These are phyloP conservation scores for Aethionema arabicum DNA, from an alignment of 345 rosid genomes.

Conservation along the genomic window DNA sequence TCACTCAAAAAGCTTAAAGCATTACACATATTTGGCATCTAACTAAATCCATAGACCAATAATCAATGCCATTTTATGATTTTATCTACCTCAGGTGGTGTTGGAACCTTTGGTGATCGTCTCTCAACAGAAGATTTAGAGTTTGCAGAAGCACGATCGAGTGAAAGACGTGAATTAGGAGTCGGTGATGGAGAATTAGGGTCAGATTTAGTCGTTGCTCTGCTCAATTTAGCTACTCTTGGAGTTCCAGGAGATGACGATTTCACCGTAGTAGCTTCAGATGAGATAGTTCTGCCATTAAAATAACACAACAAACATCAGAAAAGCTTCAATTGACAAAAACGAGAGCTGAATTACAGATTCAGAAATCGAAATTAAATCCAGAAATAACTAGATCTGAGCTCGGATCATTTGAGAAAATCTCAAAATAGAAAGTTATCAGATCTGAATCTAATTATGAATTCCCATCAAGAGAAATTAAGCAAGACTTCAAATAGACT, in stretches of 20 bases:
- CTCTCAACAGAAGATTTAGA: slow-evolving; percentile 69
- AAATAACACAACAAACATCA: slow-evolving; percentile 24
- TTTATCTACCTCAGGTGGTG: slow-evolving; percentile 71
- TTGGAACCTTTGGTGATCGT: slow-evolving; percentile 59
- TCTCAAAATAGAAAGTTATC: slow-evolving; percentile 34
- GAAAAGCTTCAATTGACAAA: neutral
- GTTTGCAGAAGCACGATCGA: slow-evolving; percentile 67
- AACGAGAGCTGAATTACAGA: too few relatives aligned
- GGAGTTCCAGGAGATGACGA: slow-evolving; percentile 72
- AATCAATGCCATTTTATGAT: slow-evolving; percentile 5
- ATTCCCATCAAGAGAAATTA: neutral
- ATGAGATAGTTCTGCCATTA: slow-evolving; percentile 59
- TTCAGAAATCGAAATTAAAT: neutral
- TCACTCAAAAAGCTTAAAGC: neutral
- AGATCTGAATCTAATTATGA: slow-evolving; percentile 25
- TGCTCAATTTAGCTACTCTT: slow-evolving; percentile 53
- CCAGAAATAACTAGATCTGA: slow-evolving; percentile 13
- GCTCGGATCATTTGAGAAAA: slow-evolving; percentile 23
- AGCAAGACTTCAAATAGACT: neutral
- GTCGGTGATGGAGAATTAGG: slow-evolving; percentile 57
- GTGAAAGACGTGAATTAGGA: slow-evolving; percentile 59
- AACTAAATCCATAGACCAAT: too few relatives aligned
- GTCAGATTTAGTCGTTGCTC: slow-evolving; percentile 59
- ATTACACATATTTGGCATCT: too few relatives aligned
- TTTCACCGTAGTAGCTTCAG: slow-evolving; percentile 67